These are phyloP conservation scores for Hansenula anomala DNA, from an alignment of 1,139 yeast species.

Conservation along the genomic window DNA sequence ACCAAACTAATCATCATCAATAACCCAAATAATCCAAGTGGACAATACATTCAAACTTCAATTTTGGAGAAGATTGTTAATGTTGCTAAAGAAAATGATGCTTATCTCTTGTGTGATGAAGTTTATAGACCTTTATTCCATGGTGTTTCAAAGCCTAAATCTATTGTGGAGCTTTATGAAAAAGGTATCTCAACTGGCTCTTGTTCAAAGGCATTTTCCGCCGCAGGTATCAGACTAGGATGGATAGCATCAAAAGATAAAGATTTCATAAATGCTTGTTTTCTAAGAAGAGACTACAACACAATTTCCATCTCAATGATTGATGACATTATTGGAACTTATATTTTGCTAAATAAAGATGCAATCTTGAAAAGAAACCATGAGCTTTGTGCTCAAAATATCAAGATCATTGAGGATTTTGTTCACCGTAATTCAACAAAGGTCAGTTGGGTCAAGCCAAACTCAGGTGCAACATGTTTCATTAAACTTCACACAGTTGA, in stretches of 20 bases:
- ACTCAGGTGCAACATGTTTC: constrained; percentile 47
- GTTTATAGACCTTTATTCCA: constrained; percentile 49
- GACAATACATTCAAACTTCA: constrained; percentile 38
- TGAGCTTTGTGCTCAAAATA: constrained; percentile 33
- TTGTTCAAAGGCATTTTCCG: constrained; percentile 49
- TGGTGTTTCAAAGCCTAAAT: constrained; percentile 36
- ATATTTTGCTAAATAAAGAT: constrained; percentile 34
- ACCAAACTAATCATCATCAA: constrained; percentile 46
- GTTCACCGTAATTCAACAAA: constrained; percentile 29
- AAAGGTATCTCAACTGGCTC: constrained; percentile 47
- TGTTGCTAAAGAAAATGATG: constrained; percentile 32
- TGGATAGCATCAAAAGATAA: constrained; percentile 42
- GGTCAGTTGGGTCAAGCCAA: constrained; percentile 39
- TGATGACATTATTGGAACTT: constrained; percentile 45
- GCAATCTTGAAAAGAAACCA: constrained; percentile 35
- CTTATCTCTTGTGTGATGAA: constrained; percentile 46
- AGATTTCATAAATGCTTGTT: constrained; percentile 29
- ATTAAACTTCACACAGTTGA: constrained; percentile 28
- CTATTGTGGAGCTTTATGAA: constrained; percentile 40
- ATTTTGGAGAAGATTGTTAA: constrained; percentile 33
- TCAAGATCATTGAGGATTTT: constrained; percentile 32
- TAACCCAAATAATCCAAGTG: constrained; percentile 55
- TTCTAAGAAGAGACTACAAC: constrained; percentile 45
- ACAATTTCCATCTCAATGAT: constrained; percentile 45
- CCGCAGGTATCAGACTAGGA: constrained; percentile 53